Base-by-base conservation (phyloP, 2,329 filamentous ascomycete genomes). In the Clonostachys chloroleuca region DNA sequence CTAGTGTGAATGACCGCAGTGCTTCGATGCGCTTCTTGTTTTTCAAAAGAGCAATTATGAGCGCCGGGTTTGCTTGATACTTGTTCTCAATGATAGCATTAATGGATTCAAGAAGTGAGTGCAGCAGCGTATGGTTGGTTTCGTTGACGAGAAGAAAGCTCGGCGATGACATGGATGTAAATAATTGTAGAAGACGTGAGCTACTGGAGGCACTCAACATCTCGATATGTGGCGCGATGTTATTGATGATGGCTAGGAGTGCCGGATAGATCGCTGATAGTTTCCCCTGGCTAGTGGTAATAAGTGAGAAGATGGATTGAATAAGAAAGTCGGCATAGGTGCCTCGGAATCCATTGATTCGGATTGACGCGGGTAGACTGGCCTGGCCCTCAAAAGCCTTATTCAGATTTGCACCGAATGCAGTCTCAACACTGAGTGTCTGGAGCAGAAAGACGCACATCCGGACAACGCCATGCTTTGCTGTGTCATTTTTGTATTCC, bases 371-470 rank as follows among this genome's bases (percentile, higher is more conserved):
- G 12, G 94, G 94, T 14, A 99, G 72, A 6, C 88, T 92, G 46
- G 96, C 91, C 63, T 96, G 92, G 2, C 84, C 87, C 52, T 91
- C 86, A 56, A 99, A 97, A 14, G 75, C 78, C 66, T 90, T 92
- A 68, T 96, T 97, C 44, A 99, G 75, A 57, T 90, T 92, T 60
- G 86, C 81, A 33, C 91, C 92, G 66, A 97, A 97, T 52, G 87
- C 91, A 47, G 86, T 81, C 67, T 97, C 94, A 3, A 95, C 91
- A 59, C 92, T 97, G 59, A 99, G 72, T 0, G 94, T 97, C 67
- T 99, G 94, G 39, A 99, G 71, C 40, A 97, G 78, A 64, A 99
- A 97, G n/a, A 95, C 86, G 66, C 94, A 96, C 91, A 97, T 96
- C 47, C 94, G 82, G 24, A 97, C 89, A 2, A 96, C 78, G 1